Percentiles rank a stretch among this genome's conserved stretches.
phyloP scores from a whole-genome alignment of 2,329 filamentous ascomycete genomes.

The Sporothrix phasma region DNA sequence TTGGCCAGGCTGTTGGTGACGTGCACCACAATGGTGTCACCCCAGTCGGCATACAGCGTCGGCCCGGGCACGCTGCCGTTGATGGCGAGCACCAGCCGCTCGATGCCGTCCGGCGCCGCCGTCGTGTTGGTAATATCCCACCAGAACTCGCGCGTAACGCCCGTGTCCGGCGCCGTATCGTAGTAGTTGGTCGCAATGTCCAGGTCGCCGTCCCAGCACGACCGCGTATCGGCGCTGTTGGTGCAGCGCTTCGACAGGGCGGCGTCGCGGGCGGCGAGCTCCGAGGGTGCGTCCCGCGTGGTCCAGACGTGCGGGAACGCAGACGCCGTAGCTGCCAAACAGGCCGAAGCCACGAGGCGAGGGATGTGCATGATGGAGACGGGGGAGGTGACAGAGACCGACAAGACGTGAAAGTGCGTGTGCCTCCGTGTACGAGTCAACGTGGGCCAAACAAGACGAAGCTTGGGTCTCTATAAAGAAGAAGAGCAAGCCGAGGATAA shows the following conservation, averaged over 20 bases:
- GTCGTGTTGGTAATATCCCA: background rate
- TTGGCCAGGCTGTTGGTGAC: conserved; percentile 50
- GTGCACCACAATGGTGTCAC: conserved; percentile 43
- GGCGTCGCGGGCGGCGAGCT: background rate
- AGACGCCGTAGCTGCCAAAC: background rate
- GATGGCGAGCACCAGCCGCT: conserved; percentile 45
- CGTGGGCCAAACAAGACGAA: too few species aligned
- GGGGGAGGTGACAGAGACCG: background rate
- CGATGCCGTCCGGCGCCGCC: conserved; percentile 46
- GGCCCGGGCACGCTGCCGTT: conserved; percentile 60
- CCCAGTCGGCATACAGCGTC: conserved; percentile 53
- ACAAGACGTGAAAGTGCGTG: background rate
- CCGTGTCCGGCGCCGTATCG: conserved; percentile 37
- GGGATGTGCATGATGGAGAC: conserved; percentile 3
- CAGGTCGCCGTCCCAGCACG: conserved; percentile 19
- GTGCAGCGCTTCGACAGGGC: background rate
- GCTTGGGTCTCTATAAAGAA: too few species aligned
- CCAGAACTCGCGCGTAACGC: conserved; percentile 35
- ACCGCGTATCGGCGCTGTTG: conserved; percentile 5
- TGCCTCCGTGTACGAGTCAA: background rate
- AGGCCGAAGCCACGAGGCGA: conserved; percentile 7
- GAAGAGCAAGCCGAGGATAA: too few species aligned
- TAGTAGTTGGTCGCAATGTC: conserved; percentile 20
- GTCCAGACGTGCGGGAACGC: conserved; percentile 2
- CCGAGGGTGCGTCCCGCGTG: background rate